Percentiles rank a stretch among this genome's conserved stretches.
These are phyloP conservation scores for Xylaria cubensis DNA, from an alignment of 495 filamentous ascomycete species.

Conservation along the genomic window DNA sequence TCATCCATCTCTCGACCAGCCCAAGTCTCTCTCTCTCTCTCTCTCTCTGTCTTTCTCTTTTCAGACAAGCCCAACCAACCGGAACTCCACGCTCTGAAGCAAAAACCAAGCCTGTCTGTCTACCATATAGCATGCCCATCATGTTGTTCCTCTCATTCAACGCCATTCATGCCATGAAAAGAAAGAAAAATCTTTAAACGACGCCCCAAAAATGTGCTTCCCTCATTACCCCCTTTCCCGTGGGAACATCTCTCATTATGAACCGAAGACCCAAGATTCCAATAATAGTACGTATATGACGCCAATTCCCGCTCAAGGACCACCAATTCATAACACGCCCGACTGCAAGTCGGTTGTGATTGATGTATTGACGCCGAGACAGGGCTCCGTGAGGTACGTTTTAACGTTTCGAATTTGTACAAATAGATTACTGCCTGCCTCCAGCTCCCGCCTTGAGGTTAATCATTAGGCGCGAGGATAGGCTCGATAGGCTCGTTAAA, in stretches of 20 bases:
- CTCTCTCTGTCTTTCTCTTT: slow-evolving; percentile 6
- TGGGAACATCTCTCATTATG: background rate
- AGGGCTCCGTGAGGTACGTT: background rate
- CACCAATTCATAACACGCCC: background rate
- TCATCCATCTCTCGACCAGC: background rate
- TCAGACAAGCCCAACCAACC: background rate
- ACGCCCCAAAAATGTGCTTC: slow-evolving; percentile 2
- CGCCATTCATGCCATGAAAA: slow-evolving; percentile 13
- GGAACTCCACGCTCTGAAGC: slow-evolving; percentile 11
- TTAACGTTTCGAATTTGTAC: slow-evolving; percentile 13
- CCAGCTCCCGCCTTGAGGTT: background rate
- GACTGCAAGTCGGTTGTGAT: background rate
- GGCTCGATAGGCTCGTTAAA: background rate
- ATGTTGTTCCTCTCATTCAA: background rate
- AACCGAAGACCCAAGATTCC: background rate
- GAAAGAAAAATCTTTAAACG: background rate
- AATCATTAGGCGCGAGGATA: too few species aligned
- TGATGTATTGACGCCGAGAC: background rate
- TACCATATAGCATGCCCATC: slow-evolving; percentile 2
- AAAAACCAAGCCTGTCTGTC: slow-evolving; percentile 7
- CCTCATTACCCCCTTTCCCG: background rate
- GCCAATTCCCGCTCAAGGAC: background rate
- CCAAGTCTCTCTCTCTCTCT: background rate
- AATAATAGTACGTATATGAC: background rate
- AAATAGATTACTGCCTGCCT: background rate